These are phyloP conservation scores for Fusarium xyrophilum DNA, from an alignment of 2,329 filamentous ascomycete species.

Conservation along the genomic window DNA sequence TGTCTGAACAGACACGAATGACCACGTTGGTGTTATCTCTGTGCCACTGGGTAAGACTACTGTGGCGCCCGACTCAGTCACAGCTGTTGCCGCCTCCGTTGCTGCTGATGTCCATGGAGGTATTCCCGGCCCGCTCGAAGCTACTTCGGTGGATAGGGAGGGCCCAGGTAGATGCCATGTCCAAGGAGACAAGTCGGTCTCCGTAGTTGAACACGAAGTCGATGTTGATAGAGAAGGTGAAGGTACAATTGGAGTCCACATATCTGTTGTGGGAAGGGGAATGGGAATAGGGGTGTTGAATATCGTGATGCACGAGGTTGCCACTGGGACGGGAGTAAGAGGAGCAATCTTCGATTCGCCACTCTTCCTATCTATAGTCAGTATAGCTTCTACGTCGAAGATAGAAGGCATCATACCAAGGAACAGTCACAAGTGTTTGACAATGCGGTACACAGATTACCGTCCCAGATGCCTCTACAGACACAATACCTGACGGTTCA, in stretches of 20 bases:
- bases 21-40: conserved; percentile 2
- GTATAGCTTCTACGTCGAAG: background rate
- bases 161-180: conserved; percentile 9
- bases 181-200: background rate
- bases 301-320: conserved; percentile 34
- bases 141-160: background rate
- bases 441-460: conserved; percentile 35
- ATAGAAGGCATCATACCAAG: conserved; percentile 15
- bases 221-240: background rate
- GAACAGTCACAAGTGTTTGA: conserved; percentile 32
- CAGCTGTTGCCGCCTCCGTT: background rate
- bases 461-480: conserved; percentile 16
- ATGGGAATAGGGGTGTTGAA: conserved; percentile 11
- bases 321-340: conserved; percentile 10
- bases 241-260: background rate
- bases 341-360: conserved; percentile 11
- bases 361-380: conserved; percentile 18
- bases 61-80: background rate
- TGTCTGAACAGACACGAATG: background rate
- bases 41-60: conserved; percentile 1
- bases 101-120: conserved; percentile 8
- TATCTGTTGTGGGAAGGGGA: background rate
- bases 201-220: conserved; percentile 9
- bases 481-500: background rate
- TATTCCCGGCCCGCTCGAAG: conserved; percentile 10